phyloP scores from a whole-genome alignment of 495 filamentous ascomycete species.

The Cercophora sp. region DNA sequence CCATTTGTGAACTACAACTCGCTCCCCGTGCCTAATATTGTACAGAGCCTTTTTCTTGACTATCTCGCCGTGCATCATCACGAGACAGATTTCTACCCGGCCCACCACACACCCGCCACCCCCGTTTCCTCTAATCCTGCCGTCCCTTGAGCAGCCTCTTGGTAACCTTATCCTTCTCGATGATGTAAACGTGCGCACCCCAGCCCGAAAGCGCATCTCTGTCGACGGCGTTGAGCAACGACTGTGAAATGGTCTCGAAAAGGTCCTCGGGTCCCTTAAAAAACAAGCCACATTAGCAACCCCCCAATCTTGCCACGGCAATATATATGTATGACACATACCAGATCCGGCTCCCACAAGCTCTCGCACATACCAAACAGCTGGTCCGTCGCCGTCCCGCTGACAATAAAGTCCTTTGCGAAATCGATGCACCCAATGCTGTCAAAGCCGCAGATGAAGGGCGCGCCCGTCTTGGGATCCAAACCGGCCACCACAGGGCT shows the following conservation, averaged over 20 bases:
- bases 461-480: slow-evolving; percentile 84
- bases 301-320: not conserved
- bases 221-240: slow-evolving; percentile 93
- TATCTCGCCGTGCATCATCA: not conserved
- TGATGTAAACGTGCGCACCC: slow-evolving; percentile 98
- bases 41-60: not conserved
- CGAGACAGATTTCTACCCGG: not conserved
- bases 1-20: not conserved
- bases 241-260: slow-evolving; percentile 97
- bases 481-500: slow-evolving; percentile 91
- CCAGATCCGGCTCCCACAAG: slow-evolving; percentile 95
- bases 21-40: slow-evolving; percentile 5
- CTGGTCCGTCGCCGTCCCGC: slow-evolving; percentile 93
- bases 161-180: slow-evolving; percentile 99
- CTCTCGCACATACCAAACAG: slow-evolving; percentile 98
- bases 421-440: slow-evolving; percentile 99
- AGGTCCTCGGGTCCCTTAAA: slow-evolving; percentile 92
- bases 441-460: slow-evolving; percentile 98
- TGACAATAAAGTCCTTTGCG: slow-evolving; percentile 98
- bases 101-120: not conserved
- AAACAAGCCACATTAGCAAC: not conserved
- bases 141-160: slow-evolving; percentile 94
- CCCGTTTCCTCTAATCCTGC: slow-evolving; percentile 45
- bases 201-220: slow-evolving; percentile 94
- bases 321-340: slow-evolving; percentile 40